Evolutionary conservation across 2,329 filamentous ascomycete species (phyloP), one percentile per base, ranked within the genome.

Genomic region (Trichocomaceae sp.): DNA sequence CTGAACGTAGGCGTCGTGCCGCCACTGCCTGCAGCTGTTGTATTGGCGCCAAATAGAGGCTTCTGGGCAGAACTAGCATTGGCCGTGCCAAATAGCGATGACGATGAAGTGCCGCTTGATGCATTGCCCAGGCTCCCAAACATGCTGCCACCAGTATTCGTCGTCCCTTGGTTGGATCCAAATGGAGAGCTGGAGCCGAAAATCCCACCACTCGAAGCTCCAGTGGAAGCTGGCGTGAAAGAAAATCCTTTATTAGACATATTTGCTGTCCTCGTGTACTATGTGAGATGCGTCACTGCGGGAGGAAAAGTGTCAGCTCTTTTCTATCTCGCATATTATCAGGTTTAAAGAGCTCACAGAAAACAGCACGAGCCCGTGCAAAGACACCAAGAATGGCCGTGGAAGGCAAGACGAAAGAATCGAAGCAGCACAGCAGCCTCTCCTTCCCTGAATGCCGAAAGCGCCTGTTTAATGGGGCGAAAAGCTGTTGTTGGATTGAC

Each of bases 101-200:
- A 62, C 23, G 68, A 58, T 37, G 70, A 63, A 52, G 61, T 64
- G 55, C 65, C 64, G 52, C 59, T 62, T 17, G 69, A 60, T 46
- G 69, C 61, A 61, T 12, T 37, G 20, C 54, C 54, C 62, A 68
- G 62, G 62, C 69, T 73, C 53, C 75, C 74, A 63, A 77, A 76
- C 35, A 76, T 64, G 48, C 66, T 62, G 55, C 68, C 66, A 39
- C 64, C 64, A 33, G 51, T 55, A 20, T 55, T 62, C 64, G 46
- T 68, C 60, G 57, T n/a, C 60, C 50, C 59, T 66, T 62, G 61
- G 51, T 65, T 68, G 56, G 62, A 63, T 29, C 67, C 69, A 54
- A 71, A 71, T 8, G 61, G 50, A 50, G 61, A 64, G 52, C 62
- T 64, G 47, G 66, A 62, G 13, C 70, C 67, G 55, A 73, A 73